Conservation (phyloP, 2,329 filamentous ascomycete species). For the Leptographium radiaticola region DNA sequence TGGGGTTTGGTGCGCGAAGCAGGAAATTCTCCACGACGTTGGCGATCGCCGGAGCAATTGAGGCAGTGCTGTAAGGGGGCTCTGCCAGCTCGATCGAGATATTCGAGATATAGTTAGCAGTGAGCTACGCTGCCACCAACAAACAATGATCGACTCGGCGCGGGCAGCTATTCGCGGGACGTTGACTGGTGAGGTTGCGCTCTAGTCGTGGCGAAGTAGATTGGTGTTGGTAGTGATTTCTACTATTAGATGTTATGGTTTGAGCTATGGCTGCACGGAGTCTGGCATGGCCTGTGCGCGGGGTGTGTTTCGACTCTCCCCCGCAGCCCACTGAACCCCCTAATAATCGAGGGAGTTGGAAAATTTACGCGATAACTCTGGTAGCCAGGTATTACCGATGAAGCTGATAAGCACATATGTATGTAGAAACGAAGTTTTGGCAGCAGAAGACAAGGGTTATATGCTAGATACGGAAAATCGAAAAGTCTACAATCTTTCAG, state of each 20-base stretch:
- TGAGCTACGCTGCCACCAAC: neutral
- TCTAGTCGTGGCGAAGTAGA: neutral
- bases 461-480: too few species aligned
- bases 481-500: too few species aligned
- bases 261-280: too few species aligned
- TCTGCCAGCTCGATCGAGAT: neutral
- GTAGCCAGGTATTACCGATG: too few species aligned
- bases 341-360: neutral
- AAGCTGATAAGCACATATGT: too few species aligned
- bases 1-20: neutral
- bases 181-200: neutral
- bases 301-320: neutral
- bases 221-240: neutral
- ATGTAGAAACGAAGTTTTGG: too few species aligned
- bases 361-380: too few species aligned
- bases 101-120: neutral
- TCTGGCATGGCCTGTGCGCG: neutral
- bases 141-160: neutral
- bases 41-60: neutral
- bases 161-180: neutral
- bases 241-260: too few species aligned
- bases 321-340: neutral
- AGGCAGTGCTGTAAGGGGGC: neutral
- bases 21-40: neutral
- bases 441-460: too few species aligned